A percentile compares a stretch with the other conserved stretches of the same genome.
These are phyloP conservation scores for Alternaria atra DNA, from an alignment of 2,329 filamentous ascomycete genomes.

Conservation along the genomic window DNA sequence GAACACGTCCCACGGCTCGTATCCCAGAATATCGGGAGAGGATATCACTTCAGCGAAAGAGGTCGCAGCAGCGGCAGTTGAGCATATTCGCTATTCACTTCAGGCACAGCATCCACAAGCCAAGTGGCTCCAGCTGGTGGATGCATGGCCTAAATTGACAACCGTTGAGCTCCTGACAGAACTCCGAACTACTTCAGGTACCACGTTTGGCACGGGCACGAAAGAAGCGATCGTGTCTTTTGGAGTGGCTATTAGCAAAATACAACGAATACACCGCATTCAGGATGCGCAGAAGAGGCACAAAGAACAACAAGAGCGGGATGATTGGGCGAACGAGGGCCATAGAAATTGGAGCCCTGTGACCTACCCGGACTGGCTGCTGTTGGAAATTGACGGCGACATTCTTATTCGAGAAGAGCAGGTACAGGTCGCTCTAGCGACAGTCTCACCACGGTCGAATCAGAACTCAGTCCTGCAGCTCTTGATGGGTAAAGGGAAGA, in stretches of 20 bases:
- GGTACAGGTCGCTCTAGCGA: constrained; percentile 68
- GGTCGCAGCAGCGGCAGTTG: constrained; percentile 18
- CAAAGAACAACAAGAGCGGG: constrained; percentile 38
- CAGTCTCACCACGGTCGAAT: constrained; percentile 62
- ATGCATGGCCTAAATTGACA: constrained; percentile 60
- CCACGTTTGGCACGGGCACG: constrained; percentile 47
- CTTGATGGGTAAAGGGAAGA: constrained; percentile 73
- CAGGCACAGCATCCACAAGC: constrained; percentile 34
- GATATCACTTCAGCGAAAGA: constrained; percentile 27
- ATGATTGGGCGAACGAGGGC: constrained; percentile 59
- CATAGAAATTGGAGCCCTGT: constrained; percentile 67
- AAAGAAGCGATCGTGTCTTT: constrained; percentile 55
- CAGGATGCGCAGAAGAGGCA: constrained; percentile 37
- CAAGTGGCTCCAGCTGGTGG: constrained; percentile 55
- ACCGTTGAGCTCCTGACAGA: constrained; percentile 58
- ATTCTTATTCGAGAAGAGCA: constrained; percentile 70
- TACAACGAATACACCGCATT: constrained; percentile 60
- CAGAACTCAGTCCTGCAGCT: constrained; percentile 70
- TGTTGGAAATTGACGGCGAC: constrained; percentile 72
- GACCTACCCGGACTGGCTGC: constrained; percentile 68
- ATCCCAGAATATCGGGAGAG: constrained; percentile 7
- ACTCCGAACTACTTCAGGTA: constrained; percentile 51
- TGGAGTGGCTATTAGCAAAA: constrained; percentile 54
- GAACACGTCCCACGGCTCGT: background rate
- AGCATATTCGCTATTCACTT: constrained; percentile 17